Base-by-base conservation (phyloP, 192 early-diverging fungal genomes). In the Phlyctochytrium bullatum region DNA sequence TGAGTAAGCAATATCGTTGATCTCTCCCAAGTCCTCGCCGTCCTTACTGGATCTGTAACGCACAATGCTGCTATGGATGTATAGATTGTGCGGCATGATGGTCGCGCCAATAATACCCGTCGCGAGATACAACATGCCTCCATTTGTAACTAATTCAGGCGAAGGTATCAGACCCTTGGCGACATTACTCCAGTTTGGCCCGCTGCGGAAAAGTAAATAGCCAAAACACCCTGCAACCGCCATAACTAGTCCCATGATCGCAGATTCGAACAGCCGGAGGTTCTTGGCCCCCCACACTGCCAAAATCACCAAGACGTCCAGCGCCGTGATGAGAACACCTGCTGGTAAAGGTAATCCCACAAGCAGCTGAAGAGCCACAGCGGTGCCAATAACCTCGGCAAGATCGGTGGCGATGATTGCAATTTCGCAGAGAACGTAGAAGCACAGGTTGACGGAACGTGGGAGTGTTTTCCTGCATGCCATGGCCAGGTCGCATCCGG, bases 341-440 rank as follows among this genome's bases (percentile, higher is more conserved):
- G 76, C 83, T 20, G 82, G 78, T 40, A 93, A 65, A 16, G 91
- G 88, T 24, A 92, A 56, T 1, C 79, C 76, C 67, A 92, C 90
- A 12, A 93, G 74, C 32, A 93, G 68, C 25, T 91, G 88, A 32
- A 93, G 68, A 0, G 90, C 90, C 62, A 93, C 89, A 0, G 91
- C 92, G 47, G 93, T 92, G 17, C 94, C 94, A n/a, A 96, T 87
- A 16, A 94, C 91, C 66, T 93, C 92, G 27, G 92, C 92, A 3
- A 93, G 72, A 73, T 93, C 92, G 27, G 88, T 90, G 14, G 91
- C 89, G 34, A 93, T 85, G 65, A 93, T 93, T 2, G 89, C 90
- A 32, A 85, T 47, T 73, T 93, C 91, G 36, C 85, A 83, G 1
- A 93, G 68, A 4, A 91, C 53, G 66, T 90, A 93, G 27, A 93